Evolutionary conservation across 2,329 filamentous ascomycete species (phyloP), one percentile per base, ranked within the genome.

Genomic region (Intubia oerlemansii): DNA sequence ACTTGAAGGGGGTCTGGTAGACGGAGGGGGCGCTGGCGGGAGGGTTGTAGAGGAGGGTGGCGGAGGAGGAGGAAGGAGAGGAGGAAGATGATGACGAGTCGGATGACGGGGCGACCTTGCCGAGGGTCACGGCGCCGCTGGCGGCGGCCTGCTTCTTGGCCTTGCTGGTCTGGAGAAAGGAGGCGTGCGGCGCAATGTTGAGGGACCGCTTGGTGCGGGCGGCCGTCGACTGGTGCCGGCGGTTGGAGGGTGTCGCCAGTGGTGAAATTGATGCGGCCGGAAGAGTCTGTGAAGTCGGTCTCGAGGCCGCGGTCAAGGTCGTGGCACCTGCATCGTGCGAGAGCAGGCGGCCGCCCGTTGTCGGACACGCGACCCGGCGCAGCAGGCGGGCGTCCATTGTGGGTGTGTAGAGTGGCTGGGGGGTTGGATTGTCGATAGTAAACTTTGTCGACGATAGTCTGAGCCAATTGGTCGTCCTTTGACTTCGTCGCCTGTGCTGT

Each of bases 1-100:
- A 74, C 44, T 68, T 62, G 50, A 69, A 61, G 32, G 68, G 68
- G n/a, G 68, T 74, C 50, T 73, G 62, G 41, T 56, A 57, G 32
- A 69, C 65, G n/a, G 63, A 49, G 10, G 55, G 47, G 19, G 49
- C 50, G 25, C 55, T 50, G 18, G 54, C 48, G 24, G 56, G 56
- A 24, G 56, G 56, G 46, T 59, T 60, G 49, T 56, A 57, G 39
- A 59, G 48, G 40, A 59, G 53, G 33, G 51, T 47, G 40, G 55
- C 44, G 38, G 49, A 42, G 38, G 24, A 25, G 12, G 13, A 52
- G 10, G 14, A 17, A 11, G 7, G 4, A 10, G 23, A 12, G 10
- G 18, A n/a, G 20, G n/a, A n/a, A n/a, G n/a, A 18, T 17, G 12
- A 15, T 12, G 14, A 12, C 15, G 25, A 24, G 10, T 11, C 24